phyloP scores from a whole-genome alignment of 2,329 filamentous ascomycete genomes.

The Bipolaris zeicola region DNA sequence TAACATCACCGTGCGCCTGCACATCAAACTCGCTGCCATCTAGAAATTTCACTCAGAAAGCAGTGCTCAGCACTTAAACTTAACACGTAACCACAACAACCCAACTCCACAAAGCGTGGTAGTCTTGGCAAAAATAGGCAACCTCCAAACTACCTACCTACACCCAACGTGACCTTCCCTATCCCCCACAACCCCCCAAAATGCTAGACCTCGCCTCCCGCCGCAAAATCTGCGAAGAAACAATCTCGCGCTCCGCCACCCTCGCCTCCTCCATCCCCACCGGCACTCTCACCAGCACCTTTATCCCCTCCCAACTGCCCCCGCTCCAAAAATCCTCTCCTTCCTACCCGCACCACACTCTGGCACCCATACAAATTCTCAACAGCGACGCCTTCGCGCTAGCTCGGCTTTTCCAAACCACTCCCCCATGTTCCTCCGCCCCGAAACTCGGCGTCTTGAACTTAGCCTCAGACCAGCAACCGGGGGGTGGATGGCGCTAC shows the following conservation, averaged over 20 bases:
- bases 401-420: slow-evolving; percentile 6
- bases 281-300: slow-evolving; percentile 22
- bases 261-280: slow-evolving; percentile 18
- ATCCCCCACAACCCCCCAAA: not conserved
- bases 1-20: too few species aligned
- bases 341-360: not conserved
- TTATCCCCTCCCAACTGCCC: slow-evolving; percentile 25
- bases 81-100: too few species aligned
- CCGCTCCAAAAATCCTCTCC: slow-evolving; percentile 12
- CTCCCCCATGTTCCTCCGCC: not conserved
- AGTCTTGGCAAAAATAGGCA: too few species aligned
- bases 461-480: slow-evolving; percentile 26
- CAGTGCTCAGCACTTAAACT: too few species aligned
- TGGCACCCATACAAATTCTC: slow-evolving; percentile 21
- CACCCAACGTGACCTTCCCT: too few species aligned
- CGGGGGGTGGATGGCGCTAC: slow-evolving; percentile 32
- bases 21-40: too few species aligned
- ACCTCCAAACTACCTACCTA: too few species aligned
- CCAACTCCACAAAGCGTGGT: too few species aligned
- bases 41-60: too few species aligned
- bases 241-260: slow-evolving; percentile 16
- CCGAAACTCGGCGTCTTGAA: slow-evolving; percentile 26
- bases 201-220: slow-evolving; percentile 28
- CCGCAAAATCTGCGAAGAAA: slow-evolving; percentile 30
- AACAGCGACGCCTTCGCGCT: slow-evolving; percentile 30